Percentiles rank a stretch among this genome's conserved stretches.
These are phyloP conservation scores for Cercis canadensis DNA, from an alignment of 306 rosid genomes.

Conservation along the genomic window DNA sequence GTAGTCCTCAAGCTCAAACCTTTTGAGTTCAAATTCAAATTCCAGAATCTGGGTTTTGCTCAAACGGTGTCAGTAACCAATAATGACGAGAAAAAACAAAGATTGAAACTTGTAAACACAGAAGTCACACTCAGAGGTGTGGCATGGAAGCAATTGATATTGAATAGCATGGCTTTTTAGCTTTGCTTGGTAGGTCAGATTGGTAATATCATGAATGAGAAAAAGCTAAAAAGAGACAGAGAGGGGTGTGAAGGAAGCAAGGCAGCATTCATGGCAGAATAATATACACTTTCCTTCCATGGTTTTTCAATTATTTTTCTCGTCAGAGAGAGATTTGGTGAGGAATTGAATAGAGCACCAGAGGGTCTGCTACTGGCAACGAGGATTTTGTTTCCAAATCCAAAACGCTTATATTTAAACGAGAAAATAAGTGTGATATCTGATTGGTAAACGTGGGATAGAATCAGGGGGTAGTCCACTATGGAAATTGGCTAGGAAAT, in stretches of 20 bases:
- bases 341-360: too few species aligned
- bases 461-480: not conserved
- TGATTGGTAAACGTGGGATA: not conserved
- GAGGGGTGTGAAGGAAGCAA: conserved; percentile 76
- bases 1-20: too few species aligned
- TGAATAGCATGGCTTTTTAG: not conserved
- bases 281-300: conserved; percentile 5
- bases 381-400: not conserved
- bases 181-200: conserved; percentile 64
- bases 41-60: conserved; percentile 33
- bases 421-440: not conserved
- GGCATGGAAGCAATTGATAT: conserved; percentile 37
- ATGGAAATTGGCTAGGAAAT: conserved; percentile 5
- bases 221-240: conserved; percentile 27
- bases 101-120: conserved; percentile 12
- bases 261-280: conserved; percentile 68
- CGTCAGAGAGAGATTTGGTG: not conserved
- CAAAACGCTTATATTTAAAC: not conserved
- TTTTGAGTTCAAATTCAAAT: not conserved
- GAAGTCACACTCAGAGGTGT: conserved; percentile 21
- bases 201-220: conserved; percentile 18
- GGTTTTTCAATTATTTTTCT: conserved; percentile 5
- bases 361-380: too few species aligned
- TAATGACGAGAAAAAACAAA: not conserved
- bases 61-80: not conserved